Percentiles rank a stretch among this genome's conserved stretches.
Evolutionary conservation across 1,284 basidiomycete genomes (phyloP).

Genomic region (Inonotus hispidus): DNA sequence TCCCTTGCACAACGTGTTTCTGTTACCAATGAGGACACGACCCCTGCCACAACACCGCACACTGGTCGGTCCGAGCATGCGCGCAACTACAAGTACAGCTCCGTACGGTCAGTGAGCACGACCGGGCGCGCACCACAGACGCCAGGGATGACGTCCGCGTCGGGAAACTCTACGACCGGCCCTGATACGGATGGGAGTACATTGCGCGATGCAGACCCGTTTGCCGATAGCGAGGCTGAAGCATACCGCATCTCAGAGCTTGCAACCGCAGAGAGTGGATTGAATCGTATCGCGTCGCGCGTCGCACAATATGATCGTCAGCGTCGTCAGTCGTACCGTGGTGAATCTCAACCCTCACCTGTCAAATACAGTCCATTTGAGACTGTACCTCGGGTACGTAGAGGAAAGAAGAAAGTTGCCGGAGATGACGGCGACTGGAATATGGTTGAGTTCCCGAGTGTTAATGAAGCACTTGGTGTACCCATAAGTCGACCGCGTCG

Average conservation of each 20-base stretch:
- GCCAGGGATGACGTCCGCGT: slow-evolving; percentile 9
- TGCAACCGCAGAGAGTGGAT: slow-evolving; percentile 13
- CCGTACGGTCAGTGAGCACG: neutral
- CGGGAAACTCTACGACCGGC: neutral
- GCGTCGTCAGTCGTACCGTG: slow-evolving; percentile 9
- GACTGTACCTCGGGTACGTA: neutral
- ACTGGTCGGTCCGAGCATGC: neutral
- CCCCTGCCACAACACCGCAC: neutral
- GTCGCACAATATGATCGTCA: slow-evolving; percentile 16
- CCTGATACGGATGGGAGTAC: neutral
- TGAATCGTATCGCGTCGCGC: slow-evolving; percentile 11
- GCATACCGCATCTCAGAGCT: slow-evolving; percentile 12
- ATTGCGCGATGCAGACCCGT: slow-evolving; percentile 8
- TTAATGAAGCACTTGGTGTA: neutral
- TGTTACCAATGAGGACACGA: neutral
- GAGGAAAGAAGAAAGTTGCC: slow-evolving; percentile 5
- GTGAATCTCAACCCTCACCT: slow-evolving; percentile 3
- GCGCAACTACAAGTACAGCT: neutral
- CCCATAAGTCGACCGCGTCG: slow-evolving; percentile 12
- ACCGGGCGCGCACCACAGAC: neutral
- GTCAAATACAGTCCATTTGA: neutral
- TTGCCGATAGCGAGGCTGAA: slow-evolving; percentile 3
- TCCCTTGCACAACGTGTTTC: neutral
- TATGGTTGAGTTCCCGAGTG: neutral
- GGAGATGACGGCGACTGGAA: neutral